A percentile compares a stretch with the other conserved stretches of the same genome.
Conservation (phyloP, 305 asterid species). For the Rubia tinctorum region DNA sequence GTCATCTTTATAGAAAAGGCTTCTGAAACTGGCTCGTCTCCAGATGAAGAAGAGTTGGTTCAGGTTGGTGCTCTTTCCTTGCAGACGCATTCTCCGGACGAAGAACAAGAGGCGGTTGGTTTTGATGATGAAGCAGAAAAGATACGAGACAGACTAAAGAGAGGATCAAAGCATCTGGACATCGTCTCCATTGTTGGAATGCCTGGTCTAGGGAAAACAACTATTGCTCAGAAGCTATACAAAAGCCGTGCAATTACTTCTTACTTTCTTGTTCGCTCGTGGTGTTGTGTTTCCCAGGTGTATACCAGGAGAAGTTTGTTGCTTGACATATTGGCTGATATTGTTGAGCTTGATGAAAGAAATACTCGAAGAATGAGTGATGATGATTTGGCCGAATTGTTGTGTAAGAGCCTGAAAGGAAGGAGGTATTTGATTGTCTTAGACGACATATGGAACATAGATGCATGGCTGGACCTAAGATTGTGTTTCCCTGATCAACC, state of each 20-base stretch:
- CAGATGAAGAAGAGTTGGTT: neutral
- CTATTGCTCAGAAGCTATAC: neutral
- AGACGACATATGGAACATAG: neutral
- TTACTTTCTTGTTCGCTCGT: neutral
- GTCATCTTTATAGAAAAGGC: neutral
- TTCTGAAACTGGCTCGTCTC: neutral
- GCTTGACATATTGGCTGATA: neutral
- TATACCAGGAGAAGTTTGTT: neutral
- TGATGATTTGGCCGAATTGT: neutral
- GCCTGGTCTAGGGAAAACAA: neutral
- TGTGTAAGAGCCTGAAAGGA: neutral
- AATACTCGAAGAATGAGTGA: neutral
- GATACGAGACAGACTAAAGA: neutral
- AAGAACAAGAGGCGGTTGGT: neutral
- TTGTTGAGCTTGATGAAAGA: neutral
- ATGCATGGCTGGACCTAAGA: neutral
- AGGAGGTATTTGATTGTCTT: slow-evolving; percentile 1
- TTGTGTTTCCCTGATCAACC: neutral
- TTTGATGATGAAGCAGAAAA: neutral
- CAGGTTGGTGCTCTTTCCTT: neutral
- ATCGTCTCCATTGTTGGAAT: neutral
- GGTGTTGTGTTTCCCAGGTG: slow-evolving; percentile 4
- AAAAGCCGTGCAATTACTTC: neutral
- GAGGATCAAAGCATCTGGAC: slow-evolving; percentile 5
- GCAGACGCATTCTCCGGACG: neutral